These are phyloP conservation scores for Haplosporangium gracile DNA, from an alignment of 192 early-diverging fungal species.

Conservation along the genomic window DNA sequence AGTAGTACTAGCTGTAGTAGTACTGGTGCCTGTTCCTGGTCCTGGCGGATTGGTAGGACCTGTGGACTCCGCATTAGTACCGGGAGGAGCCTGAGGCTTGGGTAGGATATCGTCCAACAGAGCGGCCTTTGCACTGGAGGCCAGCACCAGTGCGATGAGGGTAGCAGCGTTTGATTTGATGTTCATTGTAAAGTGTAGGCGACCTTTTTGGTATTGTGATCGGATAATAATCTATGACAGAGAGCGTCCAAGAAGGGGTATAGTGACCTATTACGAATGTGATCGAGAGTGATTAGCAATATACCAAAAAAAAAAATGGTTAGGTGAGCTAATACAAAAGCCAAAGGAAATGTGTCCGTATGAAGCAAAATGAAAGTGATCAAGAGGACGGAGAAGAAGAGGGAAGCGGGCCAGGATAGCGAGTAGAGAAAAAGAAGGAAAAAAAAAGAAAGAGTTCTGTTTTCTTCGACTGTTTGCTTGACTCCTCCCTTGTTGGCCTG, in stretches of 20 bases:
- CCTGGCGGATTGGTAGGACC: background rate
- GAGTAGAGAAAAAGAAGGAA: background rate
- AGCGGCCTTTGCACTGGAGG: conserved; percentile 1
- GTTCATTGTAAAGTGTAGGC: conserved; percentile 7
- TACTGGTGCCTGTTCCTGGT: background rate
- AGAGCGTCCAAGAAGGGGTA: background rate
- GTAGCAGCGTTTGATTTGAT: background rate
- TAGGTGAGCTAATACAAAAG: background rate
- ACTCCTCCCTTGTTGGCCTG: background rate
- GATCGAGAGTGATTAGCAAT: background rate
- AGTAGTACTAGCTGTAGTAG: background rate
- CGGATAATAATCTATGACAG: conserved; percentile 1
- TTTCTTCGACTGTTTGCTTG: background rate
- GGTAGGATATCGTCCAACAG: background rate
- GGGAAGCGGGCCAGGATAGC: background rate
- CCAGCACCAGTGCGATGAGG: conserved; percentile 27
- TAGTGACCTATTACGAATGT: background rate
- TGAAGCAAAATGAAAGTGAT: background rate
- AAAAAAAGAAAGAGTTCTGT: background rate
- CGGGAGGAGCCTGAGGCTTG: background rate
- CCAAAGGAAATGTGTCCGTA: background rate
- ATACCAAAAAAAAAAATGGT: background rate
- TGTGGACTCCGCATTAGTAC: too few relatives aligned
- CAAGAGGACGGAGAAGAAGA: background rate
- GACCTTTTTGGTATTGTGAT: background rate